Evolutionary conservation across 208 protist species (phyloP).

Genomic region (Crithidia acanthocephali): DNA sequence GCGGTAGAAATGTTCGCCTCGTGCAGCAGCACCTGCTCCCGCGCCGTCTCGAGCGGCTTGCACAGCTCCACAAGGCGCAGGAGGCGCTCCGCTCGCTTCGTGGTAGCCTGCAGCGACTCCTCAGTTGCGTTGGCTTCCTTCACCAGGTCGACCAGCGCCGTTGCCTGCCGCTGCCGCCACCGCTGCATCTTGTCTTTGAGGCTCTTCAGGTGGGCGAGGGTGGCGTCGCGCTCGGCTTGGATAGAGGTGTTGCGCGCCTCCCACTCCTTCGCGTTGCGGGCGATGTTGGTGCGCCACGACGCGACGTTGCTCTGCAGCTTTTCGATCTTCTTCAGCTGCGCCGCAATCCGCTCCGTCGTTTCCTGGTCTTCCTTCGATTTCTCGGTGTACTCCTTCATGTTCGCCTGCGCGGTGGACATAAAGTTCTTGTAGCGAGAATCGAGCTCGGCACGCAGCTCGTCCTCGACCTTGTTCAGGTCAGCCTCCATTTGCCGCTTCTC

Average conservation of each 20-base stretch:
- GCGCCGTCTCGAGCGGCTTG: constrained; percentile 95
- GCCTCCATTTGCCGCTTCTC: constrained; percentile 91
- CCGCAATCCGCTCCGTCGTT: constrained; percentile 87
- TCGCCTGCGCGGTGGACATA: constrained; percentile 90
- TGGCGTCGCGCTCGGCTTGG: constrained; percentile 93
- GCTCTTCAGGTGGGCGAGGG: constrained; percentile 88
- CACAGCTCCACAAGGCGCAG: constrained; percentile 94
- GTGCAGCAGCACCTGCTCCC: constrained; percentile 94
- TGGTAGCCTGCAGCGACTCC: constrained; percentile 64
- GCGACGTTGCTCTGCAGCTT: constrained; percentile 93
- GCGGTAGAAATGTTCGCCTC: constrained; percentile 74
- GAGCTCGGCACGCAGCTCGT: constrained; percentile 76
- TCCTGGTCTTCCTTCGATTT: constrained; percentile 95
- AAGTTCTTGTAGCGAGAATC: constrained; percentile 92
- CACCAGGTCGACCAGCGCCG: constrained; percentile 89
- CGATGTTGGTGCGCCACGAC: constrained; percentile 92
- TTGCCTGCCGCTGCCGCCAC: constrained; percentile 89
- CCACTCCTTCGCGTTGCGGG: constrained; percentile 91
- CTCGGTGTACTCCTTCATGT: constrained; percentile 96
- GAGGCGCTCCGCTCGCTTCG: constrained; percentile 86
- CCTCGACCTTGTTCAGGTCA: constrained; percentile 71
- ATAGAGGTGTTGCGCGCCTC: constrained; percentile 94
- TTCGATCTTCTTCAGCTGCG: constrained; percentile 94
- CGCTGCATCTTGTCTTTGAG: constrained; percentile 95
- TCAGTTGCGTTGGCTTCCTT: constrained; percentile 88